These are phyloP conservation scores for Solanum habrochaites DNA, from an alignment of 257 asterid species.

Conservation along the genomic window DNA sequence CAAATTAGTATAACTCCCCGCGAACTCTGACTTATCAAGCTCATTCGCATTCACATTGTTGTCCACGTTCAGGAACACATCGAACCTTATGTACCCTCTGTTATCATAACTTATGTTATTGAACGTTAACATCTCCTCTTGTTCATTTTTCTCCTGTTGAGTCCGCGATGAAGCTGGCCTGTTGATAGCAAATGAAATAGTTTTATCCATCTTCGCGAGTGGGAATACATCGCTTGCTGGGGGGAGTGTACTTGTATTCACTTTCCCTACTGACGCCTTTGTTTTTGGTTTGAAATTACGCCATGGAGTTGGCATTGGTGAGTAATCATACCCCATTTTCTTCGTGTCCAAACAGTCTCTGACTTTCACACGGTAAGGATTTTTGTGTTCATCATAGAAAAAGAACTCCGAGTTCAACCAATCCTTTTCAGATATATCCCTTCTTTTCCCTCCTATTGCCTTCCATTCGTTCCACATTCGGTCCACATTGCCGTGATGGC, in stretches of 20 bases:
- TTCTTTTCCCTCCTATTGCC: neutral
- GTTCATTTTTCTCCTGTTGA: slow-evolving; percentile 12
- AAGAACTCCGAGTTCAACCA: slow-evolving; percentile 31
- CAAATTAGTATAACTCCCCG: slow-evolving; percentile 38
- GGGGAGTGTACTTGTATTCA: neutral
- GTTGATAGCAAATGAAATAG: slow-evolving; percentile 8
- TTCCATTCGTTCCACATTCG: neutral
- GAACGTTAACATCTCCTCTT: slow-evolving; percentile 28
- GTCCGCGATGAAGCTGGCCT: slow-evolving; percentile 8
- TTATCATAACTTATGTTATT: slow-evolving; percentile 8
- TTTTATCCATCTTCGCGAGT: slow-evolving; percentile 3
- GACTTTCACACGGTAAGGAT: slow-evolving; percentile 32
- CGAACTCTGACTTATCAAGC: slow-evolving; percentile 34
- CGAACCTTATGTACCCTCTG: slow-evolving; percentile 26
- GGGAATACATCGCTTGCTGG: slow-evolving; percentile 19
- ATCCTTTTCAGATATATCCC: slow-evolving; percentile 15
- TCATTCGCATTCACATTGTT: slow-evolving; percentile 15
- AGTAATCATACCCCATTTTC: slow-evolving; percentile 29
- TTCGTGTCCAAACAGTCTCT: slow-evolving; percentile 13
- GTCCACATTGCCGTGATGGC: slow-evolving; percentile 6
- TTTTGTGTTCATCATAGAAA: slow-evolving; percentile 38
- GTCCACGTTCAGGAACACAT: slow-evolving; percentile 43
- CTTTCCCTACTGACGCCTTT: neutral
- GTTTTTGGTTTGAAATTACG: slow-evolving; percentile 16
- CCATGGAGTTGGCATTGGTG: slow-evolving; percentile 34